Evolutionary conservation across 2,329 filamentous ascomycete genomes (phyloP).

Genomic region (Rachicladosporium sp.): DNA sequence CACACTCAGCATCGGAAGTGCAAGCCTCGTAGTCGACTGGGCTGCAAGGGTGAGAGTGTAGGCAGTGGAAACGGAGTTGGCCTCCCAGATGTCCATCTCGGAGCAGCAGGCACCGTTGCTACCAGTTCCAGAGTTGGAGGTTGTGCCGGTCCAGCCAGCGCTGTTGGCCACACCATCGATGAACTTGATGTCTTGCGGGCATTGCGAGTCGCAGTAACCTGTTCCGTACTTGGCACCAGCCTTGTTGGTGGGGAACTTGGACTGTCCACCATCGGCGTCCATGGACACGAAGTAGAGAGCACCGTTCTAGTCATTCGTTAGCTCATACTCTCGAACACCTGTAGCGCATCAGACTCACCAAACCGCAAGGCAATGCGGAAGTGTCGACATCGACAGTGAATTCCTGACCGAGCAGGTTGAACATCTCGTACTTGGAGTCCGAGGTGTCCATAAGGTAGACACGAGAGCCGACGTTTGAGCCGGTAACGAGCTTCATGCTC

Average conservation of each 20-base stretch:
- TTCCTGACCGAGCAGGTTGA: slow-evolving; percentile 54
- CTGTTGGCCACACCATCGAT: slow-evolving; percentile 30
- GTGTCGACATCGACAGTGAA: slow-evolving; percentile 59
- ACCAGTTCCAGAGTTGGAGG: slow-evolving; percentile 17
- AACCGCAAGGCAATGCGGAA: too few species aligned
- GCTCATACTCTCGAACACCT: too few species aligned
- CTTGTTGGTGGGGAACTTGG: slow-evolving; percentile 28
- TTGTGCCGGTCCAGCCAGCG: slow-evolving; percentile 25
- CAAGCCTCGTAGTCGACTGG: slow-evolving; percentile 35
- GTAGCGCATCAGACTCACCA: too few species aligned
- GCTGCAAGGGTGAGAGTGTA: slow-evolving; percentile 53
- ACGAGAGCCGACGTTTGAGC: slow-evolving; percentile 31
- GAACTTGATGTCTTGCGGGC: slow-evolving; percentile 25
- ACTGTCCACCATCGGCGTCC: slow-evolving; percentile 48
- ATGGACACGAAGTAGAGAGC: slow-evolving; percentile 56
- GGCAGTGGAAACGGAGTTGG: slow-evolving; percentile 52
- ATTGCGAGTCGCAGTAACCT: slow-evolving; percentile 44
- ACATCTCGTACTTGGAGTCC: slow-evolving; percentile 51
- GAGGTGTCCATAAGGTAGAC: slow-evolving; percentile 50
- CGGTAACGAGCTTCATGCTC: slow-evolving; percentile 33
- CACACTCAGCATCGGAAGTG: slow-evolving; percentile 37
- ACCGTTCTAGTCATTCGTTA: slow-evolving; percentile 35
- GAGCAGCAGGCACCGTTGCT: slow-evolving; percentile 50
- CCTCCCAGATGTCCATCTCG: slow-evolving; percentile 62
- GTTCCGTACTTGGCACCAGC: slow-evolving; percentile 47